phyloP scores from a whole-genome alignment of 306 rosid species.

The Biancaea sappan region DNA sequence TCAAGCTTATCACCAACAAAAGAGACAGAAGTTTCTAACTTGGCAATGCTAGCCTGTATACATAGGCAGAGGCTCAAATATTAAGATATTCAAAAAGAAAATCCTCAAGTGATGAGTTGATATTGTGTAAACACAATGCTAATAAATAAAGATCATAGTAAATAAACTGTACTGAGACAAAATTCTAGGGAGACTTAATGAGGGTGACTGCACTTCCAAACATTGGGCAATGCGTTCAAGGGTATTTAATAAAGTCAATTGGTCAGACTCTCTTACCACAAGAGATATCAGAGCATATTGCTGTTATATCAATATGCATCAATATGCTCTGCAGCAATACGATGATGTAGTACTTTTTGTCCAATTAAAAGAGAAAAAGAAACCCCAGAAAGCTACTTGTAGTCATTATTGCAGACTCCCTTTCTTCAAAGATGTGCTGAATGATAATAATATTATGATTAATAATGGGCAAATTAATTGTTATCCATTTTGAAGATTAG shows the following conservation, averaged over 20 bases:
- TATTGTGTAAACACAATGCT: constrained; percentile 4
- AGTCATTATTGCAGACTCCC: background rate
- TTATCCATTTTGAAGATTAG: constrained; percentile 8
- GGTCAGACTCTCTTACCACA: background rate
- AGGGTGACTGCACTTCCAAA: constrained; percentile 9
- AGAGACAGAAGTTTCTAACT: constrained; percentile 90
- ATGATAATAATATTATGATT: background rate
- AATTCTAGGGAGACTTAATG: background rate
- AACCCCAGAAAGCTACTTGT: background rate
- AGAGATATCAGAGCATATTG: constrained; percentile 12
- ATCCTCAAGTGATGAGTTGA: background rate
- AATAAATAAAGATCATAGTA: background rate
- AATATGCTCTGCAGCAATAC: background rate
- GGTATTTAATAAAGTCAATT: background rate
- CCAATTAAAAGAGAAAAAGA: background rate
- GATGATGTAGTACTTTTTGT: background rate
- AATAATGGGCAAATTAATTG: background rate
- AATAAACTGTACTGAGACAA: constrained; percentile 1
- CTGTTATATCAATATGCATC: too few species aligned
- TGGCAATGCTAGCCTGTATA: constrained; percentile 87
- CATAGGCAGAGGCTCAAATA: constrained; percentile 11
- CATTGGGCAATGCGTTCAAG: constrained; percentile 4
- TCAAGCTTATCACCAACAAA: constrained; percentile 74
- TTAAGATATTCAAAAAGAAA: constrained; percentile 9
- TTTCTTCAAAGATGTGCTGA: background rate